phyloP scores from a whole-genome alignment of 1,139 yeast genomes.

The Yamadazyma kanchanaburiensis region DNA sequence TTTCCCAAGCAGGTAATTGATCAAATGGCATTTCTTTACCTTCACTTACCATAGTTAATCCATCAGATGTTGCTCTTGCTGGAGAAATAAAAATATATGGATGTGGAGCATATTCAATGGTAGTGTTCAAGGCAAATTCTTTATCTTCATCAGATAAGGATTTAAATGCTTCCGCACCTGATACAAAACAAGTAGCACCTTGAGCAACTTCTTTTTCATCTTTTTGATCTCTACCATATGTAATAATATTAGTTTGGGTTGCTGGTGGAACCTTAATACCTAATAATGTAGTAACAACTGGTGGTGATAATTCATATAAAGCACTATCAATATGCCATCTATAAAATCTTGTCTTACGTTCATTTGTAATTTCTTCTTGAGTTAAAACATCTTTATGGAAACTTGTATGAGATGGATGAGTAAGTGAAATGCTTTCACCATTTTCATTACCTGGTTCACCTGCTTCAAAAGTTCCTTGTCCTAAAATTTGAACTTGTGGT shows the following conservation, averaged over 20 bases:
- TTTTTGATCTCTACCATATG: slow-evolving; percentile 62
- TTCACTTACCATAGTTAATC: slow-evolving; percentile 80
- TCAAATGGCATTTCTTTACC: slow-evolving; percentile 65
- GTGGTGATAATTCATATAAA: slow-evolving; percentile 79
- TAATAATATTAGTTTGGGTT: slow-evolving; percentile 44
- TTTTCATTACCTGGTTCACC: slow-evolving; percentile 64
- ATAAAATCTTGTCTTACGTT: slow-evolving; percentile 73
- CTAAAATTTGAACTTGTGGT: slow-evolving; percentile 87
- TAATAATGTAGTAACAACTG: slow-evolving; percentile 75
- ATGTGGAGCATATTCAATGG: slow-evolving; percentile 86
- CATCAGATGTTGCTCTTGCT: slow-evolving; percentile 79
- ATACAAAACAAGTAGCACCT: slow-evolving; percentile 85
- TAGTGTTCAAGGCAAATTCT: slow-evolving; percentile 67
- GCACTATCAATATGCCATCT: slow-evolving; percentile 96
- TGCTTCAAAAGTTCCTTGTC: slow-evolving; percentile 72
- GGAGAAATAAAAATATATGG: slow-evolving; percentile 83
- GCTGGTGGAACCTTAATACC: slow-evolving; percentile 77
- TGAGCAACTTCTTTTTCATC: slow-evolving; percentile 66
- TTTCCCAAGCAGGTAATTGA: slow-evolving; percentile 79
- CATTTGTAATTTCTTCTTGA: slow-evolving; percentile 54
- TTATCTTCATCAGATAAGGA: slow-evolving; percentile 65
- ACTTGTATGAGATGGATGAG: slow-evolving; percentile 79
- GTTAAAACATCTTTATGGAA: slow-evolving; percentile 70
- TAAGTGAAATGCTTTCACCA: slow-evolving; percentile 56
- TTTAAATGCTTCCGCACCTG: slow-evolving; percentile 75